A percentile compares a stretch with the other conserved stretches of the same genome.
Evolutionary conservation across 345 rosid species (phyloP).

Genomic region (Punica granatum): DNA sequence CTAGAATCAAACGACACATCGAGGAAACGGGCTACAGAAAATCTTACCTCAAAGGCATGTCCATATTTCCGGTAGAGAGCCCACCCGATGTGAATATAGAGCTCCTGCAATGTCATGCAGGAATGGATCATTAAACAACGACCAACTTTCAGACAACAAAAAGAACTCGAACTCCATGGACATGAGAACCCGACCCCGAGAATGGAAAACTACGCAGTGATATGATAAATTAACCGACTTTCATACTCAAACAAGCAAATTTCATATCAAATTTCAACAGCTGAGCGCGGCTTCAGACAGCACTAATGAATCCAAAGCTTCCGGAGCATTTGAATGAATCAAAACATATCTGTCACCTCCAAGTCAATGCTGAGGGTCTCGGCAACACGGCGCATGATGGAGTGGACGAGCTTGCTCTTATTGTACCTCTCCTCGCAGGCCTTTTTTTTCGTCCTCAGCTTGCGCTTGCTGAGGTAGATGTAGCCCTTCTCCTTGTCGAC

Average conservation of each 20-base stretch:
- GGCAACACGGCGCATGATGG: constrained; percentile 95
- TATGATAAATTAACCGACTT: too few relatives aligned
- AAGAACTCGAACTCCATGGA: too few relatives aligned
- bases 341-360: constrained; percentile 42
- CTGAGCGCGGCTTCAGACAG: not conserved
- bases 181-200: too few relatives aligned
- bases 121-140: not conserved
- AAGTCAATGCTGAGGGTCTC: constrained; percentile 78
- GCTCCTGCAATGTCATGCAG: constrained; percentile 36
- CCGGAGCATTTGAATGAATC: too few relatives aligned
- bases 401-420: constrained; percentile 98
- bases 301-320: too few relatives aligned
- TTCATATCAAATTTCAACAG: too few relatives aligned
- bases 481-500: constrained; percentile 95
- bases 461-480: constrained; percentile 88
- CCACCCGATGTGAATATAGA: constrained; percentile 83
- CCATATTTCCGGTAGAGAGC: constrained; percentile 86
- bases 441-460: constrained; percentile 87
- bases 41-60: constrained; percentile 92
- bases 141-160: not conserved
- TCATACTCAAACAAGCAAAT: too few relatives aligned
- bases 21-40: not conserved
- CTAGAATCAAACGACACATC: too few relatives aligned
- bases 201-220: too few relatives aligned
- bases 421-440: constrained; percentile 94